Evolutionary conservation across 208 protist genomes (phyloP), one percentile per base, ranked within the genome.

Genomic region (Leishmania gerbilli): DNA sequence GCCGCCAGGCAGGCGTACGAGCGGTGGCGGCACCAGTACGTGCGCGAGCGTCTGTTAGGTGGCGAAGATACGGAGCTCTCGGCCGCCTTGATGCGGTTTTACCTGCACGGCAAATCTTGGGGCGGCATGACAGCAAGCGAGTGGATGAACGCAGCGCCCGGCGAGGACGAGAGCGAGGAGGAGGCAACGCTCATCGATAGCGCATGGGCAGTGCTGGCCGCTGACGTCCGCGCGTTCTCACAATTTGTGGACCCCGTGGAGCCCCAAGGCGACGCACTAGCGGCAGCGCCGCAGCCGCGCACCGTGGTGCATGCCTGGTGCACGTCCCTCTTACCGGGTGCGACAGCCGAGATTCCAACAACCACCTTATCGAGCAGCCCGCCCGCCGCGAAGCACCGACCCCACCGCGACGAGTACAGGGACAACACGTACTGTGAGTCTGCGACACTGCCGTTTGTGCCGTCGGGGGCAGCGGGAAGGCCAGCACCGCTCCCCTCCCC

Each of bases 121-220:
- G 56, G 24, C 19, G 74, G 40, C 72, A 47, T 3, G 31, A 42
- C 51, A 3, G 72, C 21, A 40, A 53, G 34, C 34, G 51, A 62
- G 24, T n/a, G 15, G 49, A 45, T n/a, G 34, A n/a, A 47, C n/a
- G 21, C 15, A 2, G 56, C 37, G 1, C 7, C 27, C 40, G 21
- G 34, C 55, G 8, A 51, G 13, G 34, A 31, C 19, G 74, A 77
- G 21, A 68, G 56, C 56, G 76, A 47, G 24, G 74, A 71, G 49
- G 82, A 85, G 62, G 58, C 64, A 9, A 55, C 34, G 34, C 72
- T 85, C 42, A 74, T 85, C 42, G 82, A 85, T 53, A 49, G 77
- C n/a, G 82, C 74, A 49, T 85, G 82, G 82, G 71, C 49, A 13
- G 77, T 77, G 19, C 77, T 85, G n/a, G 11, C 49, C 0, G 74